Base-by-base conservation (phyloP, 768 basidiomycete genomes). In the Tylopilus plumbeoviolaceoides region DNA sequence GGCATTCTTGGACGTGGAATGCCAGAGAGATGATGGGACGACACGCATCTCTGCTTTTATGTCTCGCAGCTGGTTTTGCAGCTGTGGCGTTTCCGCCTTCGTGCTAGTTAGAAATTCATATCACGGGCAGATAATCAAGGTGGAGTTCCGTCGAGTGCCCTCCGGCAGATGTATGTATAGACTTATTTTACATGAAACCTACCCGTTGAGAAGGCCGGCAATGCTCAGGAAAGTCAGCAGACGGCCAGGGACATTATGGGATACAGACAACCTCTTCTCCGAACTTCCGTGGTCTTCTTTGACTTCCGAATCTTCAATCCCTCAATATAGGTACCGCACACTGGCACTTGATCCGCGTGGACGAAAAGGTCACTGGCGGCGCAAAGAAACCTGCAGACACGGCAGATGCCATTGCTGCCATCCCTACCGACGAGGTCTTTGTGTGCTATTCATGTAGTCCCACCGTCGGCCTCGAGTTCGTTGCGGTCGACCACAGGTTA, bases 51-150 rank as follows among this genome's bases (percentile, higher is more conserved):
- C n/a, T n/a, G n/a, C n/a, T n/a, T n/a, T n/a, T n/a, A n/a, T n/a
- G n/a, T n/a, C 72, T 78, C 44, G 73, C 75, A 23, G 78, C 75
- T 14, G 68, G 47, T 3, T 79, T 80, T 51, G 64, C 80, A 7
- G 80, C 67, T 5, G 67, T 80, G 10, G 66, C 73, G 5, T 82
- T 73, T 47, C 75, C 75, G 1, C 72, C 75, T n/a, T 54, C 79
- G 38, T 64, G 80, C 25, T 80, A 73, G 68, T 43, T 81, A 31
- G 80, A 82, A 61, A 78, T 78, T 56, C 67, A 67, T 8, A 57
- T 71, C 44, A 75, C 70, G 5, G 76, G 76, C 20, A 61, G 73
- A 35, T 76, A 36, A 65, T 30, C 30, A 30, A 23, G 23, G 23
- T 23, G 23, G 23, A 5, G 2, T 23, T 23, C 23, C 23, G 23